Conservation (phyloP, 1,284 basidiomycete genomes). For the Acaromyces ingoldii region DNA sequence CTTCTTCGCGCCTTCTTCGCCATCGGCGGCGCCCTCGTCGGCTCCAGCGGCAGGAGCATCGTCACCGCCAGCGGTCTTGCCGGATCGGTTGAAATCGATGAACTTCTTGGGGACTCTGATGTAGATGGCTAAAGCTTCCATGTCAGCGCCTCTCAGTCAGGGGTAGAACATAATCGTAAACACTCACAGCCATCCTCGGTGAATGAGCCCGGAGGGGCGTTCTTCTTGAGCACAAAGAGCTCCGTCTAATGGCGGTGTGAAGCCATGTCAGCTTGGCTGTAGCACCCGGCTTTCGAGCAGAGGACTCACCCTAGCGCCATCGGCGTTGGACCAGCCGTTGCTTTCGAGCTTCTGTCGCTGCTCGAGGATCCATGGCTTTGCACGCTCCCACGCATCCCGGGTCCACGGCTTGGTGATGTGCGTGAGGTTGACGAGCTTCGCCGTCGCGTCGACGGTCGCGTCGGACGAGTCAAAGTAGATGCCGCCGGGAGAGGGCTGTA, state of each 20-base stretch:
- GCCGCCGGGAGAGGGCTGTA: too few relatives aligned
- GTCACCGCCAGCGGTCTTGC: constrained; percentile 10
- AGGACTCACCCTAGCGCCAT: constrained; percentile 21
- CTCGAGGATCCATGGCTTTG: constrained; percentile 43
- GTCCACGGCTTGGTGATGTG: constrained; percentile 46
- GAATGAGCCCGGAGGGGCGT: constrained; percentile 38
- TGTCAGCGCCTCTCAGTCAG: too few relatives aligned
- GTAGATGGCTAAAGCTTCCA: constrained; percentile 44
- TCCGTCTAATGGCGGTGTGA: constrained; percentile 22
- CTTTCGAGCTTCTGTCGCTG: constrained; percentile 47
- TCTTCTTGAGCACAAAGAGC: constrained; percentile 40
- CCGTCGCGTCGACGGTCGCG: constrained; percentile 28
- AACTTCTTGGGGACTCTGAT: constrained; percentile 44
- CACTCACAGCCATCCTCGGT: constrained; percentile 39
- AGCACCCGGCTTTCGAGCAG: neutral
- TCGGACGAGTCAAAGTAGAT: constrained; percentile 42
- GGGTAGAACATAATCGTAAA: neutral
- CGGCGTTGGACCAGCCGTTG: constrained; percentile 33
- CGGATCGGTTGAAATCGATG: constrained; percentile 42
- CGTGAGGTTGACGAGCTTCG: constrained; percentile 31
- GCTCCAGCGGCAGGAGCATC: constrained; percentile 3
- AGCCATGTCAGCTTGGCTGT: neutral
- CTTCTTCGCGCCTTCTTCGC: constrained; percentile 30
- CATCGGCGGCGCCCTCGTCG: constrained; percentile 15
- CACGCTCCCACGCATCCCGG: constrained; percentile 46